Percentiles rank a stretch among this genome's conserved stretches.
phyloP scores from a whole-genome alignment of 139 green algal species.

The Chloropicon primus region DNA sequence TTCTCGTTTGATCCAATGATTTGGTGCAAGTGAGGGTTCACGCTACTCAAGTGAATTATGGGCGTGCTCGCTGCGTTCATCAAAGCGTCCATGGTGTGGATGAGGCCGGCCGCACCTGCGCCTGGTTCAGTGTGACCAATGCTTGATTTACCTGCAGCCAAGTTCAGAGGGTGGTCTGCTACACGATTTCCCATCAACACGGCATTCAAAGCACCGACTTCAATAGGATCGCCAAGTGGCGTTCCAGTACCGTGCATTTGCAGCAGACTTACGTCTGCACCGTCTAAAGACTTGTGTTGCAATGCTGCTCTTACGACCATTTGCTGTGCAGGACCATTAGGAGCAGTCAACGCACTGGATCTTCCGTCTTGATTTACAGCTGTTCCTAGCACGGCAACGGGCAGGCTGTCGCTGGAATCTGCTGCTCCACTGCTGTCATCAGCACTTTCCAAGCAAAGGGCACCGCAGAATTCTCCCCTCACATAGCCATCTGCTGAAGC shows the following conservation, averaged over 20 bases:
- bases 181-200: not conserved
- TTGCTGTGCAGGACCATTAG: not conserved
- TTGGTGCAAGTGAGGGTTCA: not conserved
- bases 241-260: slow-evolving; percentile 48
- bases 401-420: not conserved
- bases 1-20: slow-evolving; percentile 8
- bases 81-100: slow-evolving; percentile 9
- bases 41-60: not conserved
- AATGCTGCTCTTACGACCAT: not conserved
- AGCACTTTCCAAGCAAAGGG: not conserved
- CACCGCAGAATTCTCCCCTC: slow-evolving; percentile 22
- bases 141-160: slow-evolving; percentile 62
- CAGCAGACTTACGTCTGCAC: slow-evolving; percentile 6
- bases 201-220: slow-evolving; percentile 20
- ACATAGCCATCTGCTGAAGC: not conserved
- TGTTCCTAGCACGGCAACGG: not conserved
- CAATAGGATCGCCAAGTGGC: slow-evolving; percentile 70
- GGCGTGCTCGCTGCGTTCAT: not conserved
- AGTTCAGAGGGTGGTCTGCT: slow-evolving; percentile 19
- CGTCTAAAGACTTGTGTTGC: not conserved
- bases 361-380: not conserved
- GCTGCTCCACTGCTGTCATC: not conserved
- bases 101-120: slow-evolving; percentile 50
- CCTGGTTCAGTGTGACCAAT: slow-evolving; percentile 73
- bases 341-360: not conserved